Percentiles rank a stretch among this genome's conserved stretches.
These are phyloP conservation scores for Teratosphaeria nubilosa DNA, from an alignment of 2,329 filamentous ascomycete species.

Conservation along the genomic window DNA sequence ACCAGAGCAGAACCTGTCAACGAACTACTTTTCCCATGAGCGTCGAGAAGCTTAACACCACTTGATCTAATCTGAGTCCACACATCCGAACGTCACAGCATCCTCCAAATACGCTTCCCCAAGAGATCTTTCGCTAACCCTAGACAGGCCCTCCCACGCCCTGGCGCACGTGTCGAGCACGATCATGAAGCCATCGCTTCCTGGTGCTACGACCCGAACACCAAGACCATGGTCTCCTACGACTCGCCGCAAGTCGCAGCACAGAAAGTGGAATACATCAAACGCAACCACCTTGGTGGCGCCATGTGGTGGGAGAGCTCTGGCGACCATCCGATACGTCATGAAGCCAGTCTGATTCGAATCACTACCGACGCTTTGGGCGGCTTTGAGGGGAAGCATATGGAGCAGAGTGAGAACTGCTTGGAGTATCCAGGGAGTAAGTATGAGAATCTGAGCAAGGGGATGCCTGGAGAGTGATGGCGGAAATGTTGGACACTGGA, in stretches of 20 bases:
- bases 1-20: not conserved
- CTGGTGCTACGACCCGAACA: constrained; percentile 61
- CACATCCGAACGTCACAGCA: not conserved
- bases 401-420: constrained; percentile 40
- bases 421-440: constrained; percentile 43
- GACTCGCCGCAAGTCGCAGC: constrained; percentile 56
- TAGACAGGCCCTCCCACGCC: constrained; percentile 52
- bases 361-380: constrained; percentile 32
- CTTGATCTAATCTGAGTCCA: constrained; percentile 31
- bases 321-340: constrained; percentile 52
- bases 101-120: not conserved
- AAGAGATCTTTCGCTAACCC: not conserved
- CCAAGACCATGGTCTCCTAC: constrained; percentile 65
- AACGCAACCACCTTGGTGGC: constrained; percentile 59
- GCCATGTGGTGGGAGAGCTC: constrained; percentile 98
- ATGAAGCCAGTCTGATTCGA: constrained; percentile 49
- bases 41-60: constrained; percentile 18
- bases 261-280: constrained; percentile 64
- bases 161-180: constrained; percentile 52
- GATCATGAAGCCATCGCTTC: constrained; percentile 59
- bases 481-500: too few relatives aligned
- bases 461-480: constrained; percentile 27
- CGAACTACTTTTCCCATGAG: constrained; percentile 1
- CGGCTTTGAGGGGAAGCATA: constrained; percentile 27
- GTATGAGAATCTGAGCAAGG: constrained; percentile 43